Base-by-base conservation (phyloP, 2,329 filamentous ascomycete genomes). In the Cercospora brassicicola region DNA sequence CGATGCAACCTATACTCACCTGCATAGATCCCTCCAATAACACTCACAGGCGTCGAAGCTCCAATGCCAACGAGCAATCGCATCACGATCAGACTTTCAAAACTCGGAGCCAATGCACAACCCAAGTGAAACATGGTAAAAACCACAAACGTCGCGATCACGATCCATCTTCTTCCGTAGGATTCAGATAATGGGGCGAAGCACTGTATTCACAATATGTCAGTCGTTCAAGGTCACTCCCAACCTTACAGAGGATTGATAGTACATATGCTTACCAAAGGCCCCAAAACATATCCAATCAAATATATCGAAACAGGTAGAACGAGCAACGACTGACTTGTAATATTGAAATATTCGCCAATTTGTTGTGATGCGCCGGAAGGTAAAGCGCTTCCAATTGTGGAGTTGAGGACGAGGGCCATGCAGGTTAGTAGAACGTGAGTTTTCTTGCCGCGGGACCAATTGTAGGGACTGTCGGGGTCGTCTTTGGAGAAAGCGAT, bases 341-440 rank as follows among this genome's bases (percentile, higher is more conserved):
- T 84, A 66, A 90, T 79, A 62, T 82, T 75, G 79, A 89, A 92
- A 71, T 89, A 82, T 2, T 78, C 75, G 2, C 84, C 80, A 57
- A 91, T 89, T 62, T 82, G 84, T 2, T 85, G 82, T 2, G 88
- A 83, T 13, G 87, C 87, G 76, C 89, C 89, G 65, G 87, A 87
- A 1, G 89, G 88, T 4, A 92, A 81, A 0, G 88, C 83, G 51
- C 86, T 90, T 1, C 86, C 87, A 79, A 91, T 86, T 9, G 89
- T 91, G 28, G 85, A 88, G 77, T 92, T 92, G 75, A 90, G 82
- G 53, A 91, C 88, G 63, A 85, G 82, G 70, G 85, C 76, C 79
- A 88, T 87, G 1, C 85, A 84, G 0, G 86, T 82, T 28, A 86
- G 74, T 2, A 89, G 74, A 5, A 91, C 82, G 42, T 81, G 79